Conservation (phyloP, 192 early-diverging fungal genomes). For the Umbelopsis isabellina region DNA sequence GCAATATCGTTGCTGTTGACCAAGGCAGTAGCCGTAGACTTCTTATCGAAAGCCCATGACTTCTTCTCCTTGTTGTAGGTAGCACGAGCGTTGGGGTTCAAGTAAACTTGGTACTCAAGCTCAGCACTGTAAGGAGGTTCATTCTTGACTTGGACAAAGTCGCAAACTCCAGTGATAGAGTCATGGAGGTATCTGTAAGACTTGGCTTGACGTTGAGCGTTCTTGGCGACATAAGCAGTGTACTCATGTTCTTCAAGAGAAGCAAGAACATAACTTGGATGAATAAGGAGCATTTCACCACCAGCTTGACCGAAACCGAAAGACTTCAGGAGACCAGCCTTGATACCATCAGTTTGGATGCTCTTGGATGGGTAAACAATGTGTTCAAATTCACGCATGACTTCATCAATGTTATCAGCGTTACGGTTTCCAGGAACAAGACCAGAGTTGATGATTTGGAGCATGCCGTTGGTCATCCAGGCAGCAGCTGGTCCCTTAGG, state of each 20-base stretch:
- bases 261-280: slow-evolving; percentile 85
- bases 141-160: slow-evolving; percentile 87
- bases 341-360: slow-evolving; percentile 89
- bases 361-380: slow-evolving; percentile 82
- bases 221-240: slow-evolving; percentile 68
- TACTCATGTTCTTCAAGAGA: slow-evolving; percentile 73
- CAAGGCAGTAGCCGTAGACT: slow-evolving; percentile 43
- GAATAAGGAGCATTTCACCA: slow-evolving; percentile 83
- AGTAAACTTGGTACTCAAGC: slow-evolving; percentile 81
- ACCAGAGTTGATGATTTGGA: slow-evolving; percentile 85
- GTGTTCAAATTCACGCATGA: slow-evolving; percentile 77
- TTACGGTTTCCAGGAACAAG: slow-evolving; percentile 93
- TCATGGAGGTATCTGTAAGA: slow-evolving; percentile 93
- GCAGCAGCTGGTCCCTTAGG: slow-evolving; percentile 96
- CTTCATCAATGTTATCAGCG: slow-evolving; percentile 80
- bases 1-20: slow-evolving; percentile 45
- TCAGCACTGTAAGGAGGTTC: slow-evolving; percentile 83
- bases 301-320: slow-evolving; percentile 98
- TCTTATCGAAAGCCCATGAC: slow-evolving; percentile 67
- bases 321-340: slow-evolving; percentile 89
- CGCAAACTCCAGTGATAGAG: slow-evolving; percentile 75
- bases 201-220: slow-evolving; percentile 71
- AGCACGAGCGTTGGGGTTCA: slow-evolving; percentile 87
- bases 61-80: slow-evolving; percentile 73
- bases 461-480: slow-evolving; percentile 95